phyloP scores from a whole-genome alignment of 345 rosid genomes.

The Stellera chamaejasme region DNA sequence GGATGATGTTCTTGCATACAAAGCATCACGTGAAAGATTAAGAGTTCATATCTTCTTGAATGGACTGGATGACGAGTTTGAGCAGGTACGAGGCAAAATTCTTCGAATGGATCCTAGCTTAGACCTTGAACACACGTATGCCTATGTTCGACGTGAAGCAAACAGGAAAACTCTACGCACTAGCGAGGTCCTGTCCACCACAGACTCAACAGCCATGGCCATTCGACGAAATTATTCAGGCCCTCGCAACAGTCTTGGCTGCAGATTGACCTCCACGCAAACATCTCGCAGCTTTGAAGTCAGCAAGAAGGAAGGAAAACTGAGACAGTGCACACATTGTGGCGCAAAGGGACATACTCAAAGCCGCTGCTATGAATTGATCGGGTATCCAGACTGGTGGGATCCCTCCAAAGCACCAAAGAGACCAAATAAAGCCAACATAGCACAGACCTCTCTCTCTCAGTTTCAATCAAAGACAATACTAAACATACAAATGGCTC shows the following conservation, averaged over 20 bases:
- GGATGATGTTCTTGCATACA: not conserved
- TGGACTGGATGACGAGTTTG: not conserved
- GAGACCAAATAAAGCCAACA: slow-evolving; percentile 1
- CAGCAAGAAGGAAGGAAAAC: not conserved
- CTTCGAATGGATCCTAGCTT: not conserved
- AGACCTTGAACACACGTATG: slow-evolving; percentile 2
- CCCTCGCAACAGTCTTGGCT: too few relatives aligned
- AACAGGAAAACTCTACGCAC: not conserved
- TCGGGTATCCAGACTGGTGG: not conserved
- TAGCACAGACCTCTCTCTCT: too few relatives aligned
- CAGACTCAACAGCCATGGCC: too few relatives aligned
- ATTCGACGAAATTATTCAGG: too few relatives aligned
- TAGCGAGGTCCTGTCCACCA: too few relatives aligned
- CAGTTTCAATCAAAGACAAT: too few relatives aligned
- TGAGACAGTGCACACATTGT: not conserved
- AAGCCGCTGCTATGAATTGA: not conserved
- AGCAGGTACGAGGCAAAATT: slow-evolving; percentile 6
- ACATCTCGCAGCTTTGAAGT: too few relatives aligned
- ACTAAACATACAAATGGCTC: not conserved
- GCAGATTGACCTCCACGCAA: not conserved
- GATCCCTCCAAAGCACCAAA: not conserved
- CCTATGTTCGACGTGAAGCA: not conserved
- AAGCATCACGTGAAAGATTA: not conserved
- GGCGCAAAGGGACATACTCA: not conserved
- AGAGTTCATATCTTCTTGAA: slow-evolving; percentile 9